Evolutionary conservation across 225 moss, liverwort and hornwort species (phyloP).

Genomic region (Rhytidiadelphus loreus): DNA sequence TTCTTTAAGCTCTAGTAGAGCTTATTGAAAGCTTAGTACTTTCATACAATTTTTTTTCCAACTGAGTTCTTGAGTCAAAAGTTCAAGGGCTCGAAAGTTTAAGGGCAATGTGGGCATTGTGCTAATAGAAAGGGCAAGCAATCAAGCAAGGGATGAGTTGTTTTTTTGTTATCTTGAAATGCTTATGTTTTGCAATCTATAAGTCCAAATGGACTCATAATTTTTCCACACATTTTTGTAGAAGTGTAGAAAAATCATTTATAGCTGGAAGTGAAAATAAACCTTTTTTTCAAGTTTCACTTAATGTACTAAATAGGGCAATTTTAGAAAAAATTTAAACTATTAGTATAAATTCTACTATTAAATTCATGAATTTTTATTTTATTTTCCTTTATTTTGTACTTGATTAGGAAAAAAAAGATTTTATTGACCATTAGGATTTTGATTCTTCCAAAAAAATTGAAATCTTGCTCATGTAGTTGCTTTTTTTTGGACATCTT

Average conservation of each 20-base stretch:
- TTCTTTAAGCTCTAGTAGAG: fast-evolving
- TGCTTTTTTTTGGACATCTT: no score
- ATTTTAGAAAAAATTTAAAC: background rate
- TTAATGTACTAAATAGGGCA: background rate
- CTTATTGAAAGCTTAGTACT: background rate
- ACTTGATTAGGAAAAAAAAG: background rate
- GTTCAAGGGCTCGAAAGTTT: background rate
- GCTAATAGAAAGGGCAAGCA: background rate
- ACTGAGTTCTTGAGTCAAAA: fast-evolving
- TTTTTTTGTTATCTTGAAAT: background rate
- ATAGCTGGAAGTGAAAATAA: background rate
- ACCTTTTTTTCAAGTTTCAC: background rate
- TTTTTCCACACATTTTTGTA: background rate
- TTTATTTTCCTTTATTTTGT: background rate
- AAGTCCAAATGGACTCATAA: fast-evolving
- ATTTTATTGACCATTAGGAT: background rate
- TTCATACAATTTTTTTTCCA: background rate
- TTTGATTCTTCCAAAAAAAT: background rate
- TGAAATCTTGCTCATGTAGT: background rate
- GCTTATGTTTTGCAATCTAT: background rate
- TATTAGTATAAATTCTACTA: background rate
- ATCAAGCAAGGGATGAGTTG: background rate
- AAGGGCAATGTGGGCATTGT: background rate
- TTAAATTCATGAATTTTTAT: background rate
- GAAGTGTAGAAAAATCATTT: background rate